These are phyloP conservation scores for Dendryphion nanum DNA, from an alignment of 2,329 filamentous ascomycete species.

Conservation along the genomic window DNA sequence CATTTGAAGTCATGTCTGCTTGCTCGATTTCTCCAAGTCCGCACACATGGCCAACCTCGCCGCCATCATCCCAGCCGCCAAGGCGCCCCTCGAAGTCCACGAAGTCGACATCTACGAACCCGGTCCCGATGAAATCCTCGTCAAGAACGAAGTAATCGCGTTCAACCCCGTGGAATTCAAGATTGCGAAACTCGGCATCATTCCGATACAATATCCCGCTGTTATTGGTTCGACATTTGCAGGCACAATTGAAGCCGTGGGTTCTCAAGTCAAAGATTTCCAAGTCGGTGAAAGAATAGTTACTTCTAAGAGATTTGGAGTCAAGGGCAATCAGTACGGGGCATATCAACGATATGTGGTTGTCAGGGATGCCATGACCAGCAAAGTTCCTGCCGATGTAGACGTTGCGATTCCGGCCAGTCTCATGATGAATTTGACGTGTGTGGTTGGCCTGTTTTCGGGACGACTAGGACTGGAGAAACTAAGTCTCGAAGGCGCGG, in stretches of 20 bases:
- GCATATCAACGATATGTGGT: conserved; percentile 17
- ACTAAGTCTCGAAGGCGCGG: conserved; percentile 39
- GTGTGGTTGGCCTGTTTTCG: conserved; percentile 6
- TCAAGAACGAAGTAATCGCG: conserved; percentile 41
- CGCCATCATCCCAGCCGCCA: conserved; percentile 28
- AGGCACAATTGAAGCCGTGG: conserved; percentile 45
- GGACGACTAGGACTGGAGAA: conserved; percentile 1
- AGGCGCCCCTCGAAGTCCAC: conserved; percentile 34
- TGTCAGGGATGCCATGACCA: conserved; percentile 10
- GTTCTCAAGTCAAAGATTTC: conserved; percentile 38
- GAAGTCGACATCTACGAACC: conserved; percentile 37
- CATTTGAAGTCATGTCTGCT: no score
- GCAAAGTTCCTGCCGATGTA: conserved; percentile 23
- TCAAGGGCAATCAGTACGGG: conserved; percentile 21
- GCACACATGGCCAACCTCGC: conserved; percentile 26
- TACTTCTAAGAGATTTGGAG: conserved; percentile 3
- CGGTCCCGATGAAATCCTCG: conserved; percentile 36
- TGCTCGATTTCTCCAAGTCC: no score
- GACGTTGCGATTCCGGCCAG: conserved; percentile 5
- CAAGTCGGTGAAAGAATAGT: conserved; percentile 49
- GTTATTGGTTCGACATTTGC: conserved; percentile 43
- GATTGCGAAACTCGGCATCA: conserved; percentile 4
- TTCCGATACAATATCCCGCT: conserved; percentile 6
- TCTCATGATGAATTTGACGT: conserved; percentile 3
- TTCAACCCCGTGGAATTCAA: conserved; percentile 11